phyloP scores from a whole-genome alignment of 129 eudicot genomes.

The Solidago caesia region DNA sequence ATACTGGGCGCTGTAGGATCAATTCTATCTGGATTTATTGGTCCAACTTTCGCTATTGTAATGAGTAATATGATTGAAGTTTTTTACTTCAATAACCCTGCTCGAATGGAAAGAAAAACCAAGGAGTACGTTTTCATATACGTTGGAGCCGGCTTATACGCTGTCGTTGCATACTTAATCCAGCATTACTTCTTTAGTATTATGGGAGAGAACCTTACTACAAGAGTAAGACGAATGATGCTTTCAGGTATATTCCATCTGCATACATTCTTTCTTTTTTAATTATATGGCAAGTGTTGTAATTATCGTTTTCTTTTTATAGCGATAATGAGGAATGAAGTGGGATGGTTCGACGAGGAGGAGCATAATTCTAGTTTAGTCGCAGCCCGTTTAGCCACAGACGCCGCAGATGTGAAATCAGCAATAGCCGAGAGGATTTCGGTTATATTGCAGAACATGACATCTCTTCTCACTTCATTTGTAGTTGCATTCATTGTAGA shows the following conservation, averaged over 20 bases:
- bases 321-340: constrained; percentile 97
- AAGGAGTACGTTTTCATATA: constrained; percentile 91
- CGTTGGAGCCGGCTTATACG: constrained; percentile 92
- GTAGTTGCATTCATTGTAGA: constrained; percentile 94
- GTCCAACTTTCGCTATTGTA: constrained; percentile 96
- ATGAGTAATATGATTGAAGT: constrained; percentile 99
- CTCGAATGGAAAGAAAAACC: constrained; percentile 90
- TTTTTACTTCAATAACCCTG: constrained; percentile 70
- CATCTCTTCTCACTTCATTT: constrained; percentile 95
- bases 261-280: background rate
- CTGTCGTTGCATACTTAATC: constrained; percentile 92
- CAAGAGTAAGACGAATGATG: constrained; percentile 98
- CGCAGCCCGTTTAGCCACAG: constrained; percentile 91
- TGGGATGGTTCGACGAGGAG: constrained; percentile 97
- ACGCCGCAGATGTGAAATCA: constrained; percentile 96
- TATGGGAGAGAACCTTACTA: constrained; percentile 98
- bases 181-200: constrained; percentile 98
- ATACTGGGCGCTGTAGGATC: constrained; percentile 96
- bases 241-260: constrained; percentile 58
- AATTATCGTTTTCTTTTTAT: constrained; percentile 10
- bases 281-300: background rate
- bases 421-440: constrained; percentile 98
- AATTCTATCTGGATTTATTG: constrained; percentile 83
- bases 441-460: constrained; percentile 94
- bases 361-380: constrained; percentile 95